Evolutionary conservation across 129 eudicot species (phyloP).

Genomic region (Ambrosia artemisiifolia): DNA sequence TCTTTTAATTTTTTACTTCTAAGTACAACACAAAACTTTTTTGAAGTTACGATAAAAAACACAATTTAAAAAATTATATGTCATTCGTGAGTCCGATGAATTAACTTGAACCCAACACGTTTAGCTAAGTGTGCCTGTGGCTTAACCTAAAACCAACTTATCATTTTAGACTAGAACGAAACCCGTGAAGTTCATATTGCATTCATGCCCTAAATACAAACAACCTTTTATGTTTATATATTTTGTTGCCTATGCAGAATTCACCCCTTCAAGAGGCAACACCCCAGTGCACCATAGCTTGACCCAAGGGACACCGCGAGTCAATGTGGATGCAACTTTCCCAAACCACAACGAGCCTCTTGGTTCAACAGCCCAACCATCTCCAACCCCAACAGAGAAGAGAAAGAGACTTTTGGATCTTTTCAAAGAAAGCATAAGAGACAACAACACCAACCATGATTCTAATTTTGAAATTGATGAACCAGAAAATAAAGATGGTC

Average conservation of each 20-base stretch:
- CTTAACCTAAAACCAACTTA: too few relatives aligned
- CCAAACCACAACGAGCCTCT: not conserved
- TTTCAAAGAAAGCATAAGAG: constrained; percentile 47
- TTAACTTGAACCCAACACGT: too few relatives aligned
- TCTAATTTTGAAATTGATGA: not conserved
- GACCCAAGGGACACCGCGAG: constrained; percentile 9
- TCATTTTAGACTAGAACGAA: too few relatives aligned
- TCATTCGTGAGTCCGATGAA: not conserved
- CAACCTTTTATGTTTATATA: not conserved
- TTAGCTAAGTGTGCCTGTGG: too few relatives aligned
- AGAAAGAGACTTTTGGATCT: constrained; percentile 53
- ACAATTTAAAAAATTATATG: too few relatives aligned
- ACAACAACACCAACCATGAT: not conserved
- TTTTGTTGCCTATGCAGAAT: constrained; percentile 30
- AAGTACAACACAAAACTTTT: too few relatives aligned
- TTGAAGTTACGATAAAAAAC: too few relatives aligned
- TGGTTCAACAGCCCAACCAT: constrained; percentile 9
- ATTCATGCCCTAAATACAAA: too few relatives aligned
- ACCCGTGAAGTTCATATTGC: too few relatives aligned
- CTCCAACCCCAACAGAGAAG: constrained; percentile 42
- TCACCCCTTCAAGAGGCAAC: constrained; percentile 61
- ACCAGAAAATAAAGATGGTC: constrained; percentile 15
- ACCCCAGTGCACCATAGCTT: constrained; percentile 56
- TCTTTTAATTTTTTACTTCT: too few relatives aligned
- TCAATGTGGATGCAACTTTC: not conserved